These are phyloP conservation scores for Solanum chilense DNA, from an alignment of 257 asterid genomes.

Conservation along the genomic window DNA sequence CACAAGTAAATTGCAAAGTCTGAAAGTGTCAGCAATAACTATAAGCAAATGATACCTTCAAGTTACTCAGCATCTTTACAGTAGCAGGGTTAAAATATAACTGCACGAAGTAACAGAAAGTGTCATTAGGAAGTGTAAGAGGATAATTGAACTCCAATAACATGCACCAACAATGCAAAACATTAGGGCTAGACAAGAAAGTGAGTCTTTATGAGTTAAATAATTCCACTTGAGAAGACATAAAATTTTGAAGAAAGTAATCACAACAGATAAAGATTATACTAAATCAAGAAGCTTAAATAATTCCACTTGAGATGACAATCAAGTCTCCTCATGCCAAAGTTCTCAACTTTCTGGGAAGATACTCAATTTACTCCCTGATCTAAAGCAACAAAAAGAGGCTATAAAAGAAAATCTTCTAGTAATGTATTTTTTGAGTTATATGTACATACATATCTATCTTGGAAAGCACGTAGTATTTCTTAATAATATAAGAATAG, in stretches of 20 bases:
- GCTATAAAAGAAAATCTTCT: not conserved
- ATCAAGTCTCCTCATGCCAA: not conserved
- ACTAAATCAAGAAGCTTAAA: not conserved
- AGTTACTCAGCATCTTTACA: conserved; percentile 98
- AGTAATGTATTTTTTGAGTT: not conserved
- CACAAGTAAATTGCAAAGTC: not conserved
- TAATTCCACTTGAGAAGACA: too few relatives aligned
- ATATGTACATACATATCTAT: not conserved
- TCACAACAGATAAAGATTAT: not conserved
- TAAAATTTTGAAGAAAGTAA: not conserved
- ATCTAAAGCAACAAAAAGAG: not conserved
- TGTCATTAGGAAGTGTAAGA: not conserved
- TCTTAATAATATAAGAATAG: not conserved
- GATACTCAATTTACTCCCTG: not conserved
- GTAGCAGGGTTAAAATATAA: conserved; percentile 96
- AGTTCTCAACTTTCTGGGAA: not conserved
- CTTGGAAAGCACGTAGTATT: not conserved
- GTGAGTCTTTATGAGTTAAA: not conserved
- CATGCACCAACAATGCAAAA: not conserved
- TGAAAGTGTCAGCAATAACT: not conserved
- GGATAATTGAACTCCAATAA: not conserved
- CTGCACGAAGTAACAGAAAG: conserved; percentile 28
- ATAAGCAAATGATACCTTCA: conserved; percentile 51
- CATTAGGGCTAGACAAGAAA: not conserved
- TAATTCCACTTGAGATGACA: not conserved